A percentile compares a stretch with the other conserved stretches of the same genome.
Evolutionary conservation across 306 rosid species (phyloP).

Genomic region (Trifolium subterraneum): DNA sequence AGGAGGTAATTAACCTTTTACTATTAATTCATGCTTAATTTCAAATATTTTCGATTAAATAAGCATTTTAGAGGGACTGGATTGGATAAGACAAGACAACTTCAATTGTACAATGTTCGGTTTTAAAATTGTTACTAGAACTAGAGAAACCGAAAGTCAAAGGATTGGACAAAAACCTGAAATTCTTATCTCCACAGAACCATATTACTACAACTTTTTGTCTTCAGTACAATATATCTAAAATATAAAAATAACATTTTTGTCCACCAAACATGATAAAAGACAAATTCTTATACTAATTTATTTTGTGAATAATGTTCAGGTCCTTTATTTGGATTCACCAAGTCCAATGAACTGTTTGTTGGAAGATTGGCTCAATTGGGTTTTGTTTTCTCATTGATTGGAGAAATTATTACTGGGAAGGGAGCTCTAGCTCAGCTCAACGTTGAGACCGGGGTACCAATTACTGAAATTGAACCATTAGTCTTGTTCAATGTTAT

Average conservation of each 20-base stretch:
- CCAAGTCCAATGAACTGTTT: conserved; percentile 88
- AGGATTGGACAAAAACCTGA: too few species aligned
- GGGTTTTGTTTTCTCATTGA: conserved; percentile 90
- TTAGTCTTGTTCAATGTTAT: conserved; percentile 80
- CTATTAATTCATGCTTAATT: not conserved
- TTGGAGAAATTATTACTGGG: conserved; percentile 94
- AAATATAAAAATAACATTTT: too few species aligned
- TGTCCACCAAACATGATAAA: too few species aligned
- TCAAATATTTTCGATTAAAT: too few species aligned
- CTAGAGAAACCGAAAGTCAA: too few species aligned
- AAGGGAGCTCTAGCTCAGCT: conserved; percentile 96
- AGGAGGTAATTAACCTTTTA: conserved; percentile 62
- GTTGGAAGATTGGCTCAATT: conserved; percentile 98
- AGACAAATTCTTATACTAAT: not conserved
- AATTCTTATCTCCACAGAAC: too few species aligned
- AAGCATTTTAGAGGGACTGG: too few species aligned
- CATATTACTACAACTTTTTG: too few species aligned
- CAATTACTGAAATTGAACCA: conserved; percentile 88
- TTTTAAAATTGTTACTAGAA: too few species aligned
- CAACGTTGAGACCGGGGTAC: conserved; percentile 95
- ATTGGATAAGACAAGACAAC: too few species aligned
- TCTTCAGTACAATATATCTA: too few species aligned
- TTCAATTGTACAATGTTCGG: too few species aligned
- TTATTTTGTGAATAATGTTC: conserved; percentile 9
- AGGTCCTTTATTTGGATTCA: conserved; percentile 98